Conservation (phyloP, 1,284 basidiomycete genomes). For the Apiotrichum mycotoxinovorans region DNA sequence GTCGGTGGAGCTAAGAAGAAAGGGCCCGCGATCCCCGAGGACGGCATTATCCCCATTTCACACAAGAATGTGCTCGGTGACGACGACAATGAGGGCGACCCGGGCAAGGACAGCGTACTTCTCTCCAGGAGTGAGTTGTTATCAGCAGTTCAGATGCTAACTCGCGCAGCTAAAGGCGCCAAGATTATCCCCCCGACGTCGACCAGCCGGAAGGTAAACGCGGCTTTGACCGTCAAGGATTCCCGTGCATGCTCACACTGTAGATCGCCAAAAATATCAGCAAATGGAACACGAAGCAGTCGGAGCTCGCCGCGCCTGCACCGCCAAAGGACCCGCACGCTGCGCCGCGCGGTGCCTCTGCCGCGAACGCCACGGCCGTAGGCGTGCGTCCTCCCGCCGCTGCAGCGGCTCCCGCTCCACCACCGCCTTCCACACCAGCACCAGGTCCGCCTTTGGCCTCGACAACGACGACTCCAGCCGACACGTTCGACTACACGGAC, state of each 20-base stretch:
- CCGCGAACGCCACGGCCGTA: constrained; percentile 31
- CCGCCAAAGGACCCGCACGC: constrained; percentile 22
- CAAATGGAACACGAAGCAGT: constrained; percentile 92
- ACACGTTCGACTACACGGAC: constrained; percentile 74
- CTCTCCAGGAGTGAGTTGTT: constrained; percentile 44
- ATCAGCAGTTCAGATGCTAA: constrained; percentile 11
- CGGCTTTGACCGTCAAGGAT: background rate
- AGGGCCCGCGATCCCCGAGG: constrained; percentile 27
- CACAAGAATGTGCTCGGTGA: constrained; percentile 34
- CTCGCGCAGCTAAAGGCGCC: constrained; percentile 44
- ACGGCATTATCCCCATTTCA: constrained; percentile 35
- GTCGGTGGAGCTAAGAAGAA: constrained; percentile 18
- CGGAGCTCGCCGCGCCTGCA: constrained; percentile 58
- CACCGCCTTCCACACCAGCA: background rate
- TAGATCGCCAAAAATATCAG: constrained; percentile 82
- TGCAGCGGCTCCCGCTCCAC: constrained; percentile 3
- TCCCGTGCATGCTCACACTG: constrained; percentile 5
- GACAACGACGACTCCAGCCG: constrained; percentile 41
- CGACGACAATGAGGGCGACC: constrained; percentile 66
- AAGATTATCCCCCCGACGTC: constrained; percentile 79
- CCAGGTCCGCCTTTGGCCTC: background rate
- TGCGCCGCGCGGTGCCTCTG: constrained; percentile 32
- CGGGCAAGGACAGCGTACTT: constrained; percentile 51
- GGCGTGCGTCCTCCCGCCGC: constrained; percentile 1
- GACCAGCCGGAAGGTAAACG: constrained; percentile 76